phyloP scores from a whole-genome alignment of 805 yeast species.

The Lipomyces spencermartinsiae region DNA sequence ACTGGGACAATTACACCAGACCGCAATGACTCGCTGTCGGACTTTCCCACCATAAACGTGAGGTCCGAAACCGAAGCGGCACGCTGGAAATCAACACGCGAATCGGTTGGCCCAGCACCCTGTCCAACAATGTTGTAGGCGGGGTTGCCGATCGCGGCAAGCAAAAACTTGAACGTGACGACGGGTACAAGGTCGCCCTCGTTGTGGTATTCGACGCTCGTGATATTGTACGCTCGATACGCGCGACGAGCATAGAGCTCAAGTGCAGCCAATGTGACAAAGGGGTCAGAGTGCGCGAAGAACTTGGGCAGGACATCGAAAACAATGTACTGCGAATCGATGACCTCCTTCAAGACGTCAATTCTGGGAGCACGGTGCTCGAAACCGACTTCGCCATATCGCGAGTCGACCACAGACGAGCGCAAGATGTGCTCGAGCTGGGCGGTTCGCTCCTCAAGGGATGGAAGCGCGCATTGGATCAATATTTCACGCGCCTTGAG shows the following conservation, averaged over 20 bases:
- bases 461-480: conserved; percentile 96
- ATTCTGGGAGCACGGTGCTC: conserved; percentile 83
- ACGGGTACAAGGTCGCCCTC: conserved; percentile 62
- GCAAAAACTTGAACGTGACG: conserved; percentile 85
- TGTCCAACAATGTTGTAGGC: conserved; percentile 66
- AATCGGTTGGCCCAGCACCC: conserved; percentile 18
- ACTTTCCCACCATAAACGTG: conserved; percentile 76
- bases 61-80: conserved; percentile 93
- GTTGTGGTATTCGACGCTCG: conserved; percentile 67
- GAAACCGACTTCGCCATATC: conserved; percentile 82
- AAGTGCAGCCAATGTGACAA: conserved; percentile 94
- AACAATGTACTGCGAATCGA: conserved; percentile 94
- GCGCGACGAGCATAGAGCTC: conserved; percentile 97
- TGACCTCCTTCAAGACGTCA: conserved; percentile 83
- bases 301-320: conserved; percentile 95
- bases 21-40: conserved; percentile 71
- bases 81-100: conserved; percentile 56
- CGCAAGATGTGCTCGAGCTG: conserved; percentile 95
- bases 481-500: conserved; percentile 94
- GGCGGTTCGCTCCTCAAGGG: conserved; percentile 93
- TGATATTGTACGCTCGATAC: conserved; percentile 91
- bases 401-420: conserved; percentile 85
- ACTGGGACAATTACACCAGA: conserved; percentile 85
- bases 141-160: conserved; percentile 74
- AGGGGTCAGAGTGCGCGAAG: conserved; percentile 79